Evolutionary conservation across 352 stramenopile genomes (phyloP), one percentile per base, ranked within the genome.

Genomic region (Pythium sp.): DNA sequence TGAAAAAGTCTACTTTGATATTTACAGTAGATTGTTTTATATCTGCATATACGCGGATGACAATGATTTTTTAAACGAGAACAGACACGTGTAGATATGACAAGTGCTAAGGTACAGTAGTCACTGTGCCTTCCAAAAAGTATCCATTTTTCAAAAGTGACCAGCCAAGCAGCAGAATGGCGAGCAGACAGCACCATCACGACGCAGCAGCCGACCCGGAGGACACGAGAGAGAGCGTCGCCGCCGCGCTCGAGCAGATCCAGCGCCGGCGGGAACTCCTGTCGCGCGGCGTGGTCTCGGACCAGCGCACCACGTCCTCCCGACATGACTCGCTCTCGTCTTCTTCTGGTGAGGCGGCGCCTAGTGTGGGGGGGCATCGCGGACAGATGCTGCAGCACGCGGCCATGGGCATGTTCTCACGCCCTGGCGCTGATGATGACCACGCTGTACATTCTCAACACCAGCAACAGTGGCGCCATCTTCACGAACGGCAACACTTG

Each of bases 161-260:
- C 32, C 30, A 5, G 32, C 32, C 30, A 5, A 32, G 30, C 30
- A 18, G 9, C 22, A 34, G 14, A 28, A 57, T 64, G 58, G 41
- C 15, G 7, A 38, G 20, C 43, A 57, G 43, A 30, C 30, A 41
- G 28, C 55, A 60, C 2, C 55, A 41, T 11, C 61, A 1, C 30
- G 36, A 36, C 6, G n/a, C 46, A 6, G 38, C 11, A 6, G 38
- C 38, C 15, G 12, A 46, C 3, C 38, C 38, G 11, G 12, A 46
- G 18, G 36, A 30, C 20, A 49, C 26, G 22, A 20, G 62, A 8
- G 63, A 32, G 26, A 58, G 38, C 36, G 64, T 70, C 47, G 34
- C 22, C 18, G 53, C 64, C 1, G 64, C 64, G 20, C 65, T 79
- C 3, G 68, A 67, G 51, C 67, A 74, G 20, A 67, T 77, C 64